phyloP scores from a whole-genome alignment of 1,284 basidiomycete species.

The Papiliotrema nemorosa region DNA sequence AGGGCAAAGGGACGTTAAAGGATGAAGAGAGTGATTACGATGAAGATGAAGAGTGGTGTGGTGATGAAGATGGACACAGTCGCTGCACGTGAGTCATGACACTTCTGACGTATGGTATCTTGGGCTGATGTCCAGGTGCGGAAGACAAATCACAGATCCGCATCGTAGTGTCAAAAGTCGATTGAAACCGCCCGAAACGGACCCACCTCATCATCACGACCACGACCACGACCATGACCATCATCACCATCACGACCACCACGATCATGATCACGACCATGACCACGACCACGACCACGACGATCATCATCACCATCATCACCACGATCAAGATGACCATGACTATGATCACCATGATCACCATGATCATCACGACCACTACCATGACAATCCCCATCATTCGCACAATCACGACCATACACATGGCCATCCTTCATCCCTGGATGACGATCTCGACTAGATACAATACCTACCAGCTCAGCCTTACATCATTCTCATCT shows the following conservation, averaged over 20 bases:
- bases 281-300: slow-evolving; percentile 3
- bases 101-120: neutral
- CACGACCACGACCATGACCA: slow-evolving; percentile 1
- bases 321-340: slow-evolving; percentile 11
- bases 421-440: no score
- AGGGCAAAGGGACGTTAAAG: slow-evolving; percentile 30
- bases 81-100: slow-evolving; percentile 26
- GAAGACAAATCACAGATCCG: slow-evolving; percentile 8
- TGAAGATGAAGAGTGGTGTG: slow-evolving; percentile 19
- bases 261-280: slow-evolving; percentile 4
- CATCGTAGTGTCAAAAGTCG: slow-evolving; percentile 5
- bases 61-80: slow-evolving; percentile 18
- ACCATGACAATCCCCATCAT: neutral
- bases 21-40: slow-evolving; percentile 26
- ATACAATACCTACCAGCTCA: no score
- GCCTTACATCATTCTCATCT: no score
- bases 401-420: no score
- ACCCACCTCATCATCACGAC: slow-evolving; percentile 3
- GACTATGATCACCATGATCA: slow-evolving; percentile 7
- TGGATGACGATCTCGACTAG: no score
- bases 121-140: slow-evolving; percentile 1
- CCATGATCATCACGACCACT: slow-evolving; percentile 1
- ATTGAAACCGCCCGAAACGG: slow-evolving; percentile 11
- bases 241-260: slow-evolving; percentile 3
- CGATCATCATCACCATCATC: slow-evolving; percentile 1